phyloP scores from a whole-genome alignment of 352 stramenopile genomes.

The Phytophthora foliorum region DNA sequence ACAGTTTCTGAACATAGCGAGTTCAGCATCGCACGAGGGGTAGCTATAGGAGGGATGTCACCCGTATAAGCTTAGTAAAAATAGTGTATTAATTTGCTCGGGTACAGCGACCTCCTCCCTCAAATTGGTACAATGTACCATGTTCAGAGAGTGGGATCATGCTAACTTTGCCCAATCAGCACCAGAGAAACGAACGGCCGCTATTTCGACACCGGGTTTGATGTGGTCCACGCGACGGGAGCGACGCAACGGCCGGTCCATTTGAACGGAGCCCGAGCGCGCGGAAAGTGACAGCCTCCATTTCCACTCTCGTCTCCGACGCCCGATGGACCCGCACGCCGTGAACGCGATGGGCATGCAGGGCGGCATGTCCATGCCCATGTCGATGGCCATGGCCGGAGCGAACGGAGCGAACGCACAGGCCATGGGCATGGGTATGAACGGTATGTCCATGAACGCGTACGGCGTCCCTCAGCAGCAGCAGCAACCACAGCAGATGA shows the following conservation, averaged over 20 bases:
- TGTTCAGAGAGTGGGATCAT: not conserved
- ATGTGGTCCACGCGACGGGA: slow-evolving; percentile 12
- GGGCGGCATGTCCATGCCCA: slow-evolving; percentile 71
- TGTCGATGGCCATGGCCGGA: slow-evolving; percentile 68
- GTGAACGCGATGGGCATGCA: slow-evolving; percentile 78
- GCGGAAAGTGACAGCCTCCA: slow-evolving; percentile 34
- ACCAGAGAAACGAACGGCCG: slow-evolving; percentile 24
- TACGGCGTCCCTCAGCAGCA: slow-evolving; percentile 55
- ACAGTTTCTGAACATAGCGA: slow-evolving; percentile 27
- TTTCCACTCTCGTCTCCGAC: slow-evolving; percentile 8
- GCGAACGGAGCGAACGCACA: slow-evolving; percentile 40
- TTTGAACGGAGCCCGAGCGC: slow-evolving; percentile 42
- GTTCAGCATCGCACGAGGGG: slow-evolving; percentile 12
- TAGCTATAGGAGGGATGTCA: slow-evolving; percentile 3
- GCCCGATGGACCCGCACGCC: slow-evolving; percentile 68
- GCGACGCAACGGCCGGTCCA: slow-evolving; percentile 32
- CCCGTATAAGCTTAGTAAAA: not conserved
- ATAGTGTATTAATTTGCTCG: not conserved
- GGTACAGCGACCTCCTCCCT: not conserved
- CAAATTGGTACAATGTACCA: not conserved
- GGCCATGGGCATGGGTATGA: slow-evolving; percentile 69
- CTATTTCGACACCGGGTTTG: slow-evolving; percentile 3
- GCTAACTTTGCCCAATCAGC: slow-evolving; percentile 19
- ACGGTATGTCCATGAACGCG: slow-evolving; percentile 49
- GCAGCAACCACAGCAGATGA: slow-evolving; percentile 59